Conservation (phyloP, 179 eudicot species). For the Beta corolliflora region DNA sequence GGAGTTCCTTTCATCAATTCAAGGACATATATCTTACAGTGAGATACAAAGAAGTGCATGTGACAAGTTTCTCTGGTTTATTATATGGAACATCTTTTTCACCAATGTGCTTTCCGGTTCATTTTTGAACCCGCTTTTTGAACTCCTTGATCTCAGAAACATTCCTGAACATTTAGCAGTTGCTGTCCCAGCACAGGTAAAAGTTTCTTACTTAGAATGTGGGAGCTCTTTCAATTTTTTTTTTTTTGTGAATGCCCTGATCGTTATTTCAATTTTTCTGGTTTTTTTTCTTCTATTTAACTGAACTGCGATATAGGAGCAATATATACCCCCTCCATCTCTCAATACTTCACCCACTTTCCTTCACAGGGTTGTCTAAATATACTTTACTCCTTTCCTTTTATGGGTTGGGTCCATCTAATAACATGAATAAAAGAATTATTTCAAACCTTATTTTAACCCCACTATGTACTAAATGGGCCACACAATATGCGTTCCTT, state of each 20-base stretch:
- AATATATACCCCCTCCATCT: too few relatives aligned
- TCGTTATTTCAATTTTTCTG: not conserved
- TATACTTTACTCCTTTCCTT: too few relatives aligned
- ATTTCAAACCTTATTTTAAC: too few relatives aligned
- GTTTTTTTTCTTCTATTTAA: not conserved
- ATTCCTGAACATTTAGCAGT: constrained; percentile 76
- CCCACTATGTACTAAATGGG: too few relatives aligned
- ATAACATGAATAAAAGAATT: too few relatives aligned
- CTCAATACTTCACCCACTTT: too few relatives aligned
- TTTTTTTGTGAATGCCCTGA: not conserved
- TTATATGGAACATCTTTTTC: constrained; percentile 89
- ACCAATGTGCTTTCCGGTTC: constrained; percentile 94
- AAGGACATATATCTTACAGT: constrained; percentile 81
- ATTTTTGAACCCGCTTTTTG: constrained; percentile 46
- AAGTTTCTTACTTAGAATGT: not conserved
- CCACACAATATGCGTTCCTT: too few relatives aligned
- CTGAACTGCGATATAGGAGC: too few relatives aligned
- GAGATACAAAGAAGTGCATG: constrained; percentile 92
- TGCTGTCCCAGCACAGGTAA: constrained; percentile 95
- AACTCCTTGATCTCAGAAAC: constrained; percentile 76
- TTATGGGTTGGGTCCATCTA: too few relatives aligned
- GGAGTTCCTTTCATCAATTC: constrained; percentile 81
- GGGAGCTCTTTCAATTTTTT: not conserved
- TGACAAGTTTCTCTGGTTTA: constrained; percentile 71
- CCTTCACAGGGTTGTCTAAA: too few relatives aligned